Evolutionary conservation across 192 early-diverging fungal genomes (phyloP).

Genomic region (Linnemannia zychae): DNA sequence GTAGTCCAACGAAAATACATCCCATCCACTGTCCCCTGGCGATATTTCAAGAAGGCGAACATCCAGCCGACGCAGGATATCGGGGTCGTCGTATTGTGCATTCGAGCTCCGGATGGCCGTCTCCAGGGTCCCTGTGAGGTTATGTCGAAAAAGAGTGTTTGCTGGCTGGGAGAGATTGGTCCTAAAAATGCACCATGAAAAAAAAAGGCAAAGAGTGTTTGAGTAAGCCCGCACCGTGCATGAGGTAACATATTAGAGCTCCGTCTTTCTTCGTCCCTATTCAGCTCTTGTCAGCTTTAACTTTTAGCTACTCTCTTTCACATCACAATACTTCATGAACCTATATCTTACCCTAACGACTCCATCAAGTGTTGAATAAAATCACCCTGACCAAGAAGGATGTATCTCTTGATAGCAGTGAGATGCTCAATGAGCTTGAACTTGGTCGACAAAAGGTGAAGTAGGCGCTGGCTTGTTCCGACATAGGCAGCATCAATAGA

Average conservation of each 20-base stretch:
- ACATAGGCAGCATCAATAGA: conserved; percentile 81
- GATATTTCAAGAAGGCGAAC: conserved; percentile 82
- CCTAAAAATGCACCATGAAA: conserved; percentile 39
- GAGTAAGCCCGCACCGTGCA: neutral
- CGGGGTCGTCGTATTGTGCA: conserved; percentile 86
- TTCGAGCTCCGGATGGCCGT: conserved; percentile 90
- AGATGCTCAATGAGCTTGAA: conserved; percentile 91
- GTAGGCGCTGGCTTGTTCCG: conserved; percentile 81
- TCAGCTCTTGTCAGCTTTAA: neutral
- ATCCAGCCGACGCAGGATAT: conserved; percentile 83
- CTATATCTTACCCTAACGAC: conserved; percentile 74
- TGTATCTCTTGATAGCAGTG: conserved; percentile 86
- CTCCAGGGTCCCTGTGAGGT: conserved; percentile 88
- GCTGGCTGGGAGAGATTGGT: conserved; percentile 75
- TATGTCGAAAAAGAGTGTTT: conserved; percentile 85
- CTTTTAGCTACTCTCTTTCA: neutral
- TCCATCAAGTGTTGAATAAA: conserved; percentile 93
- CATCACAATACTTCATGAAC: neutral
- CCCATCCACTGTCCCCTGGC: conserved; percentile 86
- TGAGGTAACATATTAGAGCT: neutral
- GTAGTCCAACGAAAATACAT: conserved; percentile 94
- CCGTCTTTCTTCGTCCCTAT: neutral
- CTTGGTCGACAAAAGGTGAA: conserved; percentile 81
- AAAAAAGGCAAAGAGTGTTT: no score
- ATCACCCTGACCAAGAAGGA: conserved; percentile 94